These are phyloP conservation scores for Rutidosis leptorrhynchoides DNA, from an alignment of 129 eudicot species.

Conservation along the genomic window DNA sequence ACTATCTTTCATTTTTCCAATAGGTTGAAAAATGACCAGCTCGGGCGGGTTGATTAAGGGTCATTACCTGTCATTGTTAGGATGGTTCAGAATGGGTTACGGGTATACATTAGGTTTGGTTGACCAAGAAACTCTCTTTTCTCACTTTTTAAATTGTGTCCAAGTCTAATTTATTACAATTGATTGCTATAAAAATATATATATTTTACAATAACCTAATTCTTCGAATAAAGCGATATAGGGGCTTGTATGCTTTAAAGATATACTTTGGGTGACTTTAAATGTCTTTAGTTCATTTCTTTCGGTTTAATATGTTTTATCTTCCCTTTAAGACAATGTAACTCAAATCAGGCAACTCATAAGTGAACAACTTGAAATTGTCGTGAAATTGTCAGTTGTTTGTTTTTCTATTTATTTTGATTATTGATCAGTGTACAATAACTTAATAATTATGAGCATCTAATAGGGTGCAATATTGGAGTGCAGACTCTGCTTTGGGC, in stretches of 20 bases:
- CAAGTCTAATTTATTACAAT: neutral
- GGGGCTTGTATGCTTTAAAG: neutral
- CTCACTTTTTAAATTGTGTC: neutral
- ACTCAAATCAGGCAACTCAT: neutral
- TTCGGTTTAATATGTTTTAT: no score
- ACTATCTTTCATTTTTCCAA: no score
- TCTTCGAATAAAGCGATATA: neutral
- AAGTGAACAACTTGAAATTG: no score
- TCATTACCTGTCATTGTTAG: neutral
- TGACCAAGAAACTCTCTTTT: neutral
- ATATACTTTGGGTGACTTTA: neutral
- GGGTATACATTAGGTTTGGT: no score
- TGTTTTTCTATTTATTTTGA: slow-evolving; percentile 10
- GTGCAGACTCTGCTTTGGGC: slow-evolving; percentile 76
- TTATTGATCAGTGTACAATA: slow-evolving; percentile 3
- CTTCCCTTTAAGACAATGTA: slow-evolving; percentile 10
- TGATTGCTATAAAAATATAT: neutral
- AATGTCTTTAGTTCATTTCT: no score
- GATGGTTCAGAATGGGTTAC: neutral
- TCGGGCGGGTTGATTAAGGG: neutral
- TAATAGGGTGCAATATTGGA: no score
- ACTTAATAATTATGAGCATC: slow-evolving; percentile 55
- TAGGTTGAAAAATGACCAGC: no score
- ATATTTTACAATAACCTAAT: no score
- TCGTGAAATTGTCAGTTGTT: neutral